These are phyloP conservation scores for Cyclotella sp. DNA, from an alignment of 108 stramenopile species.

Conservation along the genomic window DNA sequence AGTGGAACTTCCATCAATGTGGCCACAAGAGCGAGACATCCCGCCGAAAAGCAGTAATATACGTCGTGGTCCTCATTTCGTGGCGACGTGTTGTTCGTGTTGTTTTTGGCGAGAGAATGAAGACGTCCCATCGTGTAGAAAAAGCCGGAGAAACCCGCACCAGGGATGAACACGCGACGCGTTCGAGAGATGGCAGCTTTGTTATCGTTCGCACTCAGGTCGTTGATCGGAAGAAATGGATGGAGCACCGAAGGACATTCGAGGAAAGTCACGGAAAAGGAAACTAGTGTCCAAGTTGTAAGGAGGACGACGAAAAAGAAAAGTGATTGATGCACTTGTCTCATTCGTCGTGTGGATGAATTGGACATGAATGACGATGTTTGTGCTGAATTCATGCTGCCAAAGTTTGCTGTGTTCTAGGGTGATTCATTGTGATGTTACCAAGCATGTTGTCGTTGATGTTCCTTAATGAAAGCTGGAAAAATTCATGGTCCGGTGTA, in stretches of 20 bases:
- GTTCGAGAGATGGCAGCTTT: background rate
- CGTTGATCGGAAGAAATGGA: background rate
- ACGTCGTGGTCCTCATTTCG: slow-evolving; percentile 2
- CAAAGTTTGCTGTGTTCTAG: too few species aligned
- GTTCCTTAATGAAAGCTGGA: too few species aligned
- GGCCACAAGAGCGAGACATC: slow-evolving; percentile 71
- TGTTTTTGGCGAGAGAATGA: slow-evolving; percentile 2
- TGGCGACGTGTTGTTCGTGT: background rate
- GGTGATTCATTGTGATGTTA: too few species aligned
- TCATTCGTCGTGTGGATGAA: background rate
- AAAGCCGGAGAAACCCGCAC: slow-evolving; percentile 80
- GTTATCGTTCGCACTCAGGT: background rate
- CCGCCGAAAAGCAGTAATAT: slow-evolving; percentile 74
- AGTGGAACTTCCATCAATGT: slow-evolving; percentile 39
- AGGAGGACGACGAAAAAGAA: background rate
- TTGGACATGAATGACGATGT: too few species aligned
- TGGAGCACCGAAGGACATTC: background rate
- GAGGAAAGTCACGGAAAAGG: slow-evolving; percentile 1
- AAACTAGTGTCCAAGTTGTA: background rate
- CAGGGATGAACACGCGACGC: slow-evolving; percentile 60
- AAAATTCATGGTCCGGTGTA: too few species aligned
- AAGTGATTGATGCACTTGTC: background rate
- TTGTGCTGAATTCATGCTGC: background rate
- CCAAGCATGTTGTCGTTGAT: too few species aligned
- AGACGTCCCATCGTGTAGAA: slow-evolving; percentile 75